Base-by-base conservation (phyloP, 1,139 yeast genomes). In the Sugiyamaella japonica region DNA sequence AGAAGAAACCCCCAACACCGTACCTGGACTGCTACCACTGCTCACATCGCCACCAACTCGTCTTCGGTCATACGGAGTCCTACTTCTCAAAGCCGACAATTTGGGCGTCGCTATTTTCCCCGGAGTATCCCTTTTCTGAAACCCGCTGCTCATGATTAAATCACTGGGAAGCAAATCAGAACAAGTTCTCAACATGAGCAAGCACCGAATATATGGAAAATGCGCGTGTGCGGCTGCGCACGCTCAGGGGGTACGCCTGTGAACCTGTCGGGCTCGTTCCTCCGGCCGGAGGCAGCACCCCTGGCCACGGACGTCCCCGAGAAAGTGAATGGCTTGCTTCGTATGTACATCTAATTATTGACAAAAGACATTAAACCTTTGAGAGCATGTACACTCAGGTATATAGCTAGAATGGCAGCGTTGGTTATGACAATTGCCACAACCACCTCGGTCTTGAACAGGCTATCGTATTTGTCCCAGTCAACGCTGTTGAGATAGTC, bases 61-160 rank as follows among this genome's bases (percentile, higher is more conserved):
- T 13, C 49, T 20, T 8, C 61, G 48, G 20, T 61, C 64, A 47
- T 61, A 61, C 2, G 64, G 64, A 5, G 63, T 61, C 16, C 57
- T 39, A 17, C 54, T 40, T 43, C 63, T 48, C 31, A 55, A 43
- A 31, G 46, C 50, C 6, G 61, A 59, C 13, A 59, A 32, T 40
- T 51, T 48, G n/a, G 58, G 54, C 20, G 59, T 55, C 20, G 53
- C 36, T 12, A 49, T 52, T 37, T 55, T 56, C 17, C 57, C 49
- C 28, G 43, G 58, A 28, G 46, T 13, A 10, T 48, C 42, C 16
- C 40, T 48, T 29, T 45, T 46, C 17, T 40, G 53, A 36, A 13
- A 44, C n/a, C n/a, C n/a, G 4, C 34, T 23, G 34, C 48, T 43
- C 47, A 42, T 49, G 16, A n/a, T 51, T 36, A 40, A 13, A 7